Base-by-base conservation (phyloP, 176 grass and related monocot species). In the Pharus latifolius region DNA sequence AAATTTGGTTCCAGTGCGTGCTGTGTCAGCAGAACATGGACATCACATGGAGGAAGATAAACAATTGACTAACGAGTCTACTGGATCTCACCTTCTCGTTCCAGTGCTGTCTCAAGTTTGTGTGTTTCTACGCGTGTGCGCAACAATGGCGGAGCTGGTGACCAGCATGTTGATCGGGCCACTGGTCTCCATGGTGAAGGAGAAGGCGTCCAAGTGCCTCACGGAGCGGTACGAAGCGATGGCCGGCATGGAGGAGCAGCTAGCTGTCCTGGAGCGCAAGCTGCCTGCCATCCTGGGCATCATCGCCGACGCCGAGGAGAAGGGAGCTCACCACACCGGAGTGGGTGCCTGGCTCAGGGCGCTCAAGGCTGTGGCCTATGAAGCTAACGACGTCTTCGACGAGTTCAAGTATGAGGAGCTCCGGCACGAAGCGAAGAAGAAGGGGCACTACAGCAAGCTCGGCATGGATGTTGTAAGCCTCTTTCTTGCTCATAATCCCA, bases 331-430 rank as follows among this genome's bases (percentile, higher is more conserved):
- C 11, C 25, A 56, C 7, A 0, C 1, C 1, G 74, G 19, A 0
- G 26, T 56, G 0, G 72, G 24, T n/a, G 14, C 20, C 0, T 78
- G 65, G 66, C 46, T 84, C 2, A 1, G 0, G 8, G 62, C 26
- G 2, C 49, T 78, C 23, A 60, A 59, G 44, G 10, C 9, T 22
- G 67, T 46, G 3, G 82, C 74, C 16, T 78, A 84, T 16, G 66
- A 78, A 10, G 66, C 58, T 6, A 75, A 73, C 0, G 74, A 84
- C 8, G 4, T 78, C 20, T 68, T 84, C 2, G 82, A 84, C 7
- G 74, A 78, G 5, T 78, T 84, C 42, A 30, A 55, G 22, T 72
- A 73, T 12, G 74, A 73, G 49, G 48, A 42, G 2, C 48, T 79
- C 9, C 57, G 59, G 0, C 56, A 10, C 2, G 42, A 77, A 38